A percentile compares a stretch with the other conserved stretches of the same genome.
Conservation (phyloP, 352 stramenopile genomes). For the Globisporangium okanoganense region DNA sequence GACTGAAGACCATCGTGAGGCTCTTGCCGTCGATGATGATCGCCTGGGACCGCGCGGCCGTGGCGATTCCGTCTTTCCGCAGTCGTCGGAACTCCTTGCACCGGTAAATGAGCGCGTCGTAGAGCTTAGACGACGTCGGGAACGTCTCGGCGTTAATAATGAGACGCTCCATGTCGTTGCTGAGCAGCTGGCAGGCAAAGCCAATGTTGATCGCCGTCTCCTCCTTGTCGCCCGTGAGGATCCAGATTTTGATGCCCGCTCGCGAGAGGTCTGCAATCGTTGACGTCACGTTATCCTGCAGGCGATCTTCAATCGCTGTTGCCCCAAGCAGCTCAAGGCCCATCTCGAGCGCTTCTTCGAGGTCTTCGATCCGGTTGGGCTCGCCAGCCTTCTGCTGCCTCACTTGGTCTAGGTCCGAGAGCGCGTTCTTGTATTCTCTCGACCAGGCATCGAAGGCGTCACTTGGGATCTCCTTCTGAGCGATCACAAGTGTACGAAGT, state of each 20-base stretch:
- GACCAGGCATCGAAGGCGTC: conserved; percentile 73
- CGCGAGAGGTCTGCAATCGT: conserved; percentile 72
- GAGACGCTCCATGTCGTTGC: conserved; percentile 92
- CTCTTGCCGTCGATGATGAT: conserved; percentile 76
- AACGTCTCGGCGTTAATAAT: conserved; percentile 73
- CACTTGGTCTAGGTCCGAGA: conserved; percentile 72
- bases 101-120: conserved; percentile 50
- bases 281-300: conserved; percentile 73
- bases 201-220: conserved; percentile 97
- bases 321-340: conserved; percentile 69
- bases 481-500: conserved; percentile 87
- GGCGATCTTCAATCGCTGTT: conserved; percentile 79
- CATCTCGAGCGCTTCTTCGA: conserved; percentile 76
- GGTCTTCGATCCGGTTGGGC: conserved; percentile 70
- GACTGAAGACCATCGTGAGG: conserved; percentile 75
- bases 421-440: conserved; percentile 62
- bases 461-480: conserved; percentile 66
- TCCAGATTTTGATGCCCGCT: conserved; percentile 84
- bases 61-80: conserved; percentile 19
- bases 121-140: conserved; percentile 46
- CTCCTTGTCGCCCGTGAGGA: conserved; percentile 90
- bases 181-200: conserved; percentile 94
- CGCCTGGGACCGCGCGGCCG: conserved; percentile 23
- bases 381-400: conserved; percentile 49
- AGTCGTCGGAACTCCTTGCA: conserved; percentile 42